These are phyloP conservation scores for Fusarium transvaalense DNA, from an alignment of 2,329 filamentous ascomycete species.

Conservation along the genomic window DNA sequence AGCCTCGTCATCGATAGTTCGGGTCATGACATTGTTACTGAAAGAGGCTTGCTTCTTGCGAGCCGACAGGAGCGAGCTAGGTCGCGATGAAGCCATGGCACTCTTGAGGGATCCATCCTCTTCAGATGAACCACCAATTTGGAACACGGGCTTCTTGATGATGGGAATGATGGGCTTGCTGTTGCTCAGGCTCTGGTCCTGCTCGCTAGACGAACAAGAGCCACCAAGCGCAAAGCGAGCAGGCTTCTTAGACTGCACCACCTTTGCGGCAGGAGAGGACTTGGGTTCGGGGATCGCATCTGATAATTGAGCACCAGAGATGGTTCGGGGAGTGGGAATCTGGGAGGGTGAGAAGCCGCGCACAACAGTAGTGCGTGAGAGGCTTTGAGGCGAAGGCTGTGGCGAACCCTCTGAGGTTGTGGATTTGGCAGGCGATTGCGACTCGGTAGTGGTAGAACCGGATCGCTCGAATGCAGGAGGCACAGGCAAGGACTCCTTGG, in stretches of 20 bases:
- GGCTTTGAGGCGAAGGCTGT: conserved; percentile 47
- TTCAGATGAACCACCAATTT: conserved; percentile 73
- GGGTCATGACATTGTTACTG: conserved; percentile 78
- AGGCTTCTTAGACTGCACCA: conserved; percentile 74
- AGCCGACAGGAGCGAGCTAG: conserved; percentile 56
- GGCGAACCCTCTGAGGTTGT: conserved; percentile 56
- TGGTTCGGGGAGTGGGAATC: conserved; percentile 63
- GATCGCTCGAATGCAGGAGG: conserved; percentile 56
- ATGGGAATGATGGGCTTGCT: conserved; percentile 51
- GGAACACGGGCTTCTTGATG: conserved; percentile 61
- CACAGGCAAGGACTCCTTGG: conserved; percentile 57
- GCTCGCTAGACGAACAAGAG: conserved; percentile 80
- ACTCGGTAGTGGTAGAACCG: conserved; percentile 61
- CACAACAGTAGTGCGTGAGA: conserved; percentile 67
- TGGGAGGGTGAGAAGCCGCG: conserved; percentile 87
- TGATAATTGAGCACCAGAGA: conserved; percentile 63
- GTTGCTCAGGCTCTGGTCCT: conserved; percentile 62
- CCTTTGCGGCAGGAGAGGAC: conserved; percentile 70
- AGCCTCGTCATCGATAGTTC: conserved; percentile 70
- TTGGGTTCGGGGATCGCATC: conserved; percentile 73
- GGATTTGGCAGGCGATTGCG: conserved; percentile 66
- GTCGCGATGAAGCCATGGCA: conserved; percentile 61
- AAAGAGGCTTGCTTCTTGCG: conserved; percentile 86
- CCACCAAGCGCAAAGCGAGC: conserved; percentile 79
- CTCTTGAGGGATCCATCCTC: conserved; percentile 81